A percentile compares a stretch with the other conserved stretches of the same genome.
Conservation (phyloP, 441 rosid species). For the Syzygium syzygioides region DNA sequence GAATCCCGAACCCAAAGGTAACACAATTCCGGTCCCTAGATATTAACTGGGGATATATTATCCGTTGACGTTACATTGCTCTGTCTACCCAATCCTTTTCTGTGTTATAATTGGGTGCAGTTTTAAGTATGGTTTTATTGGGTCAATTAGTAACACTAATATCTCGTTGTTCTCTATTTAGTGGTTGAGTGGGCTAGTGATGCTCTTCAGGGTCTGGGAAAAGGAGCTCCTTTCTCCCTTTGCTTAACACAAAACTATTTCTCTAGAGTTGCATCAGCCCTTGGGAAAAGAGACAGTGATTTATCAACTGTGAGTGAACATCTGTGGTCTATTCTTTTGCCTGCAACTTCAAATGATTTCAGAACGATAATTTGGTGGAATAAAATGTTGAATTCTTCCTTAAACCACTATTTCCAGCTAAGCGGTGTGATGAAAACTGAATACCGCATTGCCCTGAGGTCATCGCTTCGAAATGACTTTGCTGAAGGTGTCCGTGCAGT, state of each 20-base stretch:
- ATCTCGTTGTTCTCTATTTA: conserved; percentile 10
- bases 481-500: conserved; percentile 94
- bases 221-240: conserved; percentile 88
- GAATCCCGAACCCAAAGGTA: conserved; percentile 64
- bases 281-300: conserved; percentile 42
- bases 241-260: conserved; percentile 56
- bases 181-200: conserved; percentile 79
- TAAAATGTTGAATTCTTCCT: background rate
- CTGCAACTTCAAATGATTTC: background rate
- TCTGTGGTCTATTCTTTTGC: background rate
- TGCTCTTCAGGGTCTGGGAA: conserved; percentile 67
- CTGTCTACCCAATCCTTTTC: background rate
- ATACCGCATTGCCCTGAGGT: conserved; percentile 71
- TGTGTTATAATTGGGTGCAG: background rate
- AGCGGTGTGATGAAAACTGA: conserved; percentile 79
- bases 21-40: background rate
- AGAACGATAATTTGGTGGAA: background rate
- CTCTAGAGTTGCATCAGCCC: conserved; percentile 62
- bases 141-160: background rate
- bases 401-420: conserved; percentile 29
- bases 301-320: conserved; percentile 50
- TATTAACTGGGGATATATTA: background rate
- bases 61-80: background rate
- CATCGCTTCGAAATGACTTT: conserved; percentile 73
- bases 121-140: background rate